Base-by-base conservation (phyloP, 345 rosid species). In the Populus deltoides region DNA sequence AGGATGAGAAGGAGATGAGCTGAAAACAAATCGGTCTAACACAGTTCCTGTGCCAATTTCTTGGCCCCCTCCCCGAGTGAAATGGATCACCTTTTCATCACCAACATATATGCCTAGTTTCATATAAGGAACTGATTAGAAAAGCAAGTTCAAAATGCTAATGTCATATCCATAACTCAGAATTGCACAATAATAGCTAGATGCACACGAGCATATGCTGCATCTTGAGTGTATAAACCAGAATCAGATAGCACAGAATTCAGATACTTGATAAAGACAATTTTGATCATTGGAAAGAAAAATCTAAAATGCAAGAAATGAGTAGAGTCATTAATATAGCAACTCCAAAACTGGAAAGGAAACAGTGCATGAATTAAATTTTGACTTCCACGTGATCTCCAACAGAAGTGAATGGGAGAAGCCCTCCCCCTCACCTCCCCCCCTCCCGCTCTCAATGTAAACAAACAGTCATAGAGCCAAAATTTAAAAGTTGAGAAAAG, bases 1-100 rank as follows among this genome's bases (percentile, higher is more conserved):
- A 73, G 84, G 36, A 38, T 75, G 86, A 66, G 90, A 76, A 0
- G 91, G 85, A 35, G 89, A 74, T 7, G 86, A 86, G 72, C 93
- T 92, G 69, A 81, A 75, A 66, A 88, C 78, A 70, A 92, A 17
- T 9, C 83, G 86, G 86, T 93, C 98, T 22, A 93, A 38, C 59
- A 88, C 27, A 8, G 91, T 90, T 39, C 94, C 94, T 0, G 90
- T 88, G 82, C 92, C 90, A n/a, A 83, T 84, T 78, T 93, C 97
- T 1, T 82, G 87, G 16, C 94, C 94, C 59, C 81, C 89, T 65
- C 87, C 92, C 3, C 90, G 87, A 66, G 98, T 93, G 84, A 92
- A 93, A 80, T 92, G 97, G 29, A 92, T 87, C 72, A 92, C 98
- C 76, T 78, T 85, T 45, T 85, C 93, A 24, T 90, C 91, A 1